These are phyloP conservation scores for Dacryopinax primogenitus DNA, from an alignment of 768 basidiomycete genomes.

Conservation along the genomic window DNA sequence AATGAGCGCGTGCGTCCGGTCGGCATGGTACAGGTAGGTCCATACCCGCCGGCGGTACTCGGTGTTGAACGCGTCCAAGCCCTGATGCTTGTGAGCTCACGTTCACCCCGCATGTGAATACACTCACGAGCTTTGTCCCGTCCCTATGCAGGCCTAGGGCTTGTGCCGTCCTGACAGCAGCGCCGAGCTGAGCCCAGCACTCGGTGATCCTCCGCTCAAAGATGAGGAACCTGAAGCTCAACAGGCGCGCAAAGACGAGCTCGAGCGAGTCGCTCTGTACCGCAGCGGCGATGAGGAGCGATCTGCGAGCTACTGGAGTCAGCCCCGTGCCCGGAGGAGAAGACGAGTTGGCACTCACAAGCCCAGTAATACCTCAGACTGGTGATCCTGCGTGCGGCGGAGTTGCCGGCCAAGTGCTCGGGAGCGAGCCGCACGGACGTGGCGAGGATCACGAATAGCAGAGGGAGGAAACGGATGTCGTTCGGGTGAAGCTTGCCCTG, in stretches of 20 bases:
- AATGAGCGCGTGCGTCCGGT: conserved; percentile 83
- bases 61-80: conserved; percentile 58
- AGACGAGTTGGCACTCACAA: conserved; percentile 42
- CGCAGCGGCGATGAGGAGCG: conserved; percentile 80
- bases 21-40: conserved; percentile 72
- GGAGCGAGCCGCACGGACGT: conserved; percentile 77
- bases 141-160: conserved; percentile 88
- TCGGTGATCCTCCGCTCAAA: conserved; percentile 82
- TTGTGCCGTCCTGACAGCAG: conserved; percentile 83
- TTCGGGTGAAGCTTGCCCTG: conserved; percentile 53
- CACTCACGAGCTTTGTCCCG: conserved; percentile 61
- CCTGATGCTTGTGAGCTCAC: conserved; percentile 30
- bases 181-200: conserved; percentile 92
- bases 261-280: conserved; percentile 88
- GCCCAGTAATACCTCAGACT: conserved; percentile 92
- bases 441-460: conserved; percentile 87
- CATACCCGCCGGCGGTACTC: conserved; percentile 87
- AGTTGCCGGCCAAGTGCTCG: conserved; percentile 69
- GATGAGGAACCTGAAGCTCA: conserved; percentile 59
- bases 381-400: conserved; percentile 57
- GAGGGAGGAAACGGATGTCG: conserved; percentile 72
- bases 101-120: background rate
- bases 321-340: conserved; percentile 11
- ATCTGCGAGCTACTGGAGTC: conserved; percentile 54
- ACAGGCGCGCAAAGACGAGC: conserved; percentile 77